Conservation (phyloP, 129 eudicot species). For the Saposhnikovia divaricata region DNA sequence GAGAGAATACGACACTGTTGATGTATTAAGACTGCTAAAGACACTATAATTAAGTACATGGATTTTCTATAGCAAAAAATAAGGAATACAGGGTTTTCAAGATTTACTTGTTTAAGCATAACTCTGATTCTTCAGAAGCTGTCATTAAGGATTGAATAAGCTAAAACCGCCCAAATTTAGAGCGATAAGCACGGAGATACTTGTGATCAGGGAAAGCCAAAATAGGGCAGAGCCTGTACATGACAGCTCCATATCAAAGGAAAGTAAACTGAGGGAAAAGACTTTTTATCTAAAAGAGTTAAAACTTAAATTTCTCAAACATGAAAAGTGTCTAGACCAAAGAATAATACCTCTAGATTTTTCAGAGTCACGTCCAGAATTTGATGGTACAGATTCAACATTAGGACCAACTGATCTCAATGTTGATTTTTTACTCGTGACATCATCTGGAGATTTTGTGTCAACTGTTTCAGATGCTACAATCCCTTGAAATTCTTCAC, state of each 20-base stretch:
- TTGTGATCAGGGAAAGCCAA: conserved; percentile 71
- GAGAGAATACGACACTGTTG: background rate
- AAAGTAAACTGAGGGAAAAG: background rate
- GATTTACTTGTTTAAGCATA: conserved; percentile 23
- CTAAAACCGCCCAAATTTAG: conserved; percentile 46
- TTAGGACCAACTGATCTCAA: conserved; percentile 19
- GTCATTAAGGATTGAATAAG: conserved; percentile 59
- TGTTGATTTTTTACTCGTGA: conserved; percentile 14
- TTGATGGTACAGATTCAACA: conserved; percentile 21
- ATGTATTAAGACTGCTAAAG: background rate
- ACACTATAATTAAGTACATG: background rate
- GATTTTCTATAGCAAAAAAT: background rate
- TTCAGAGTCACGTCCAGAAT: conserved; percentile 30
- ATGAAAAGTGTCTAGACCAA: background rate
- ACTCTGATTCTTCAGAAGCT: conserved; percentile 3
- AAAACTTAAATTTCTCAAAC: background rate
- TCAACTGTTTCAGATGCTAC: conserved; percentile 73
- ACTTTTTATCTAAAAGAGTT: background rate
- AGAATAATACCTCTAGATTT: conserved; percentile 26
- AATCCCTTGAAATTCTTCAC: conserved; percentile 95
- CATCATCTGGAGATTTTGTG: conserved; percentile 34
- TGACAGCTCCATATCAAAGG: background rate
- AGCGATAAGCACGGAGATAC: conserved; percentile 57
- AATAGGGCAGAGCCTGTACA: conserved; percentile 55
- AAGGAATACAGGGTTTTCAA: background rate